These are phyloP conservation scores for Thelonectria rubi DNA, from an alignment of 2,329 filamentous ascomycete genomes.

Conservation along the genomic window DNA sequence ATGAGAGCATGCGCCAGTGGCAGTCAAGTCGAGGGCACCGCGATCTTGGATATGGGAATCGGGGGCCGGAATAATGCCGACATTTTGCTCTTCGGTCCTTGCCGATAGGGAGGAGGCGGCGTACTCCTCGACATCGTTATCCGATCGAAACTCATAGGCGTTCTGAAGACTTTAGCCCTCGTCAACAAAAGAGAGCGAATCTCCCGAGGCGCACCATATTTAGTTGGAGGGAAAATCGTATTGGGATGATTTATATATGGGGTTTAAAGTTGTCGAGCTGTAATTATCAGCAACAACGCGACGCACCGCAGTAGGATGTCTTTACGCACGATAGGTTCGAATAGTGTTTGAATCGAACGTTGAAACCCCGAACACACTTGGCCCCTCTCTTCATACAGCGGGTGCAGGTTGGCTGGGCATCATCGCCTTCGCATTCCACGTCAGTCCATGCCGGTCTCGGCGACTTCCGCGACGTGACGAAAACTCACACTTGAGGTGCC, in stretches of 20 bases:
- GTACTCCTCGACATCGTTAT: conserved; percentile 5
- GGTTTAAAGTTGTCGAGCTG: not conserved
- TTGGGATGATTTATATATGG: conserved; percentile 1
- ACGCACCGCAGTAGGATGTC: too few species aligned
- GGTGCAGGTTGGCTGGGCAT: conserved; percentile 5
- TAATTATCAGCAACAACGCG: too few species aligned
- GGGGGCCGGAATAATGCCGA: not conserved
- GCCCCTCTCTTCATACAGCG: conserved; percentile 9
- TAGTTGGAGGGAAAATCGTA: conserved; percentile 12
- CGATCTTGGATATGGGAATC: not conserved
- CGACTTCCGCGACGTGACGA: too few species aligned
- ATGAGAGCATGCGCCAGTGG: not conserved
- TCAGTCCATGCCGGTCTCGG: too few species aligned
- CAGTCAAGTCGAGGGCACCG: not conserved
- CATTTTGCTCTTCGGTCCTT: not conserved
- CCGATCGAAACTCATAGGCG: not conserved
- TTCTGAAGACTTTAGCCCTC: not conserved
- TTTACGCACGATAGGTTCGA: conserved; percentile 5
- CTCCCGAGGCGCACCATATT: not conserved
- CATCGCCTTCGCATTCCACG: conserved; percentile 2
- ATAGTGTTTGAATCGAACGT: conserved; percentile 18
- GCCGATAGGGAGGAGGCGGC: not conserved
- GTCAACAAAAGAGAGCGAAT: conserved; percentile 5
- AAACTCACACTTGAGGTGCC: too few species aligned
- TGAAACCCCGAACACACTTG: conserved; percentile 11